Percentiles rank a stretch among this genome's conserved stretches.
Evolutionary conservation across 2,329 filamentous ascomycete species (phyloP).

Genomic region (Fusarium papillatum): DNA sequence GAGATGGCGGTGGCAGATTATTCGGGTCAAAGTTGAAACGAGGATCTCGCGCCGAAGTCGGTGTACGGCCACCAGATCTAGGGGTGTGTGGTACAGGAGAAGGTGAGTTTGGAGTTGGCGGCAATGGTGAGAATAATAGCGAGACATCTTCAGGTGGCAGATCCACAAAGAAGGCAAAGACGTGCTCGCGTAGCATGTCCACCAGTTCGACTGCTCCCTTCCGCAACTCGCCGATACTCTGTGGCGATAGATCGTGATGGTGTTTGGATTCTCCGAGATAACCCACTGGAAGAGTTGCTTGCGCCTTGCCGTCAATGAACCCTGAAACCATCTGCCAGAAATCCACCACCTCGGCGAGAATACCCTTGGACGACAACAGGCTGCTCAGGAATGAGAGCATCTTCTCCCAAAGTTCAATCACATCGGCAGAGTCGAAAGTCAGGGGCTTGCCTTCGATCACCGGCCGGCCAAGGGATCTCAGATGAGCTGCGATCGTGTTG

Average conservation of each 20-base stretch:
- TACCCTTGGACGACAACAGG: conserved; percentile 82
- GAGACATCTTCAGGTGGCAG: conserved; percentile 93
- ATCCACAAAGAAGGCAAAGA: conserved; percentile 87
- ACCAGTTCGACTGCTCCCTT: conserved; percentile 87
- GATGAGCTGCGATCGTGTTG: conserved; percentile 78
- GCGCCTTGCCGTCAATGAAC: conserved; percentile 89
- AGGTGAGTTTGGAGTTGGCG: conserved; percentile 69
- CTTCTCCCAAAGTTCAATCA: conserved; percentile 95
- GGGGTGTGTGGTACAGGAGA: conserved; percentile 57
- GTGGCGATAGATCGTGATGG: conserved; percentile 83
- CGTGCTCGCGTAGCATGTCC: conserved; percentile 82
- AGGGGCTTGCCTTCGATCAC: conserved; percentile 70
- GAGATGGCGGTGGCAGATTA: conserved; percentile 82
- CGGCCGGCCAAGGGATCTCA: conserved; percentile 80
- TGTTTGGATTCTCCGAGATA: conserved; percentile 85
- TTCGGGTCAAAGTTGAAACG: conserved; percentile 85
- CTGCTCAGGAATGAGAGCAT: conserved; percentile 80
- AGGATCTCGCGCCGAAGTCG: conserved; percentile 74
- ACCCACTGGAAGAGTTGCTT: conserved; percentile 82
- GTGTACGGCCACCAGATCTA: conserved; percentile 57
- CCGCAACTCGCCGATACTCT: conserved; percentile 79
- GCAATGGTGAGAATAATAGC: conserved; percentile 85
- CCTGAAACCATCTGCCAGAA: conserved; percentile 95
- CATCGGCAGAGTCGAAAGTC: conserved; percentile 82
- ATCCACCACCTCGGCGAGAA: conserved; percentile 90